Evolutionary conservation across 2,329 filamentous ascomycete species (phyloP), one percentile per base, ranked within the genome.

Genomic region (Akanthomyces dipterigenus): DNA sequence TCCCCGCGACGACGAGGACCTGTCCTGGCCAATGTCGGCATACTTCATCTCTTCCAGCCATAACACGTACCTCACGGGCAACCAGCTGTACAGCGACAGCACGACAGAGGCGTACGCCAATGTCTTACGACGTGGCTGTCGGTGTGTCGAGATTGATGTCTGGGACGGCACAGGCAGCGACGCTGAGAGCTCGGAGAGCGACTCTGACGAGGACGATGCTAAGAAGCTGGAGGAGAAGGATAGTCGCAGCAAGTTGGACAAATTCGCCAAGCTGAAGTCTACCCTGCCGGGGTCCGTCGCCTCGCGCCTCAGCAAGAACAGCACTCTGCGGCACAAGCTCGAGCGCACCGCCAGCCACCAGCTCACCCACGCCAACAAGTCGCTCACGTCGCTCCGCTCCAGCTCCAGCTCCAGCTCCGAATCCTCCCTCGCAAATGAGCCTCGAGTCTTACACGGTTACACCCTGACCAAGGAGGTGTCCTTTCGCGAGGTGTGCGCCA

Each of bases 11-110:
- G 64, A 74, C 2, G 70, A 77, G 60, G 82, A 85, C 60, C 82
- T 95, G 60, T 84, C 91, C 56, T 88, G 87, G 68, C 93, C 93
- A 0, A 77, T 97, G 64, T 89, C 91, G 63, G 92, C 91, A 75
- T 97, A 97, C 75, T 96, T 91, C 75, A 91, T 97, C 71, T 96
- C 88, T 64, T 96, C 91, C 68, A 96, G 92, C 61, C 93, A 97
- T 80, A 97, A 97, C 75, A 97, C 93, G 0, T 97, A 97, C 68
- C 83, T 97, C 24, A 85, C 92, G 1, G 93, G 93, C 26, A 90
- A 93, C 70, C 93, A 97, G 77, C 85, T 96, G 16, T 91, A 85
- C 63, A 93, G 91, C 67, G 86, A 89, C 63, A 95, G 91, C 57
- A 96, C 92, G 71, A 91, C 91, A 0, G 89, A 92, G 66, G 89